Base-by-base conservation (phyloP, 2,329 filamentous ascomycete species). In the Meredithiella fracta region DNA sequence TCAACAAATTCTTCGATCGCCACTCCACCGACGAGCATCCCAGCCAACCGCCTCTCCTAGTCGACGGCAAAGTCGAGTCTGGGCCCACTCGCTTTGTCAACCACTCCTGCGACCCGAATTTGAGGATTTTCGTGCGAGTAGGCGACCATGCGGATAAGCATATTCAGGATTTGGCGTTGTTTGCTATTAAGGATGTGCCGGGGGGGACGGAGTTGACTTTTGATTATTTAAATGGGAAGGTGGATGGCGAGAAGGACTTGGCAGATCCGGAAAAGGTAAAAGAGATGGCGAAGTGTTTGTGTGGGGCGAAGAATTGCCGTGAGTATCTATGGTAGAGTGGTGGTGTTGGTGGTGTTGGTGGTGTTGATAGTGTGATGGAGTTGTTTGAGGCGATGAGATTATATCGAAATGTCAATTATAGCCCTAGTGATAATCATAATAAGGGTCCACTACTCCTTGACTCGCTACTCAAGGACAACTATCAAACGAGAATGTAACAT, bases 41-140 rank as follows among this genome's bases (percentile, higher is more conserved):
- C 0, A 70, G 73, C 2, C 75, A 73, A 0, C 69, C 74, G 4
- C 73, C 79, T 15, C 68, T 84, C 3, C 79, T 82, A 60, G 75
- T 82, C 0, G 80, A 82, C 57, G 87, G 87, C 9, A 82, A 90
- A 65, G 85, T 84, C 65, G 80, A 83, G 72, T 85, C 86, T 0
- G 85, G 85, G 0, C 84, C 85, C 0, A 86, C 85, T 0, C 77
- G 86, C 2, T 92, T 91, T 67, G 85, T 91, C 65, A 92, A 92
- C 62, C 86, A 92, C 65, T 85, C 79, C 1, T 91, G 86, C 65
- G 78, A 86, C 3, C 86, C 86, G 0, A 91, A 90, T 63, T 75
- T 88, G 63, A 74, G 83, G 14, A 86, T 89, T 59, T 91, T 90
- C 67, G 85, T 84, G 0, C 79, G 87, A 1, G 83, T 86, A 1